Evolutionary conservation across 2,329 filamentous ascomycete genomes (phyloP), one percentile per base, ranked within the genome.

Genomic region (Alternaria sp.): DNA sequence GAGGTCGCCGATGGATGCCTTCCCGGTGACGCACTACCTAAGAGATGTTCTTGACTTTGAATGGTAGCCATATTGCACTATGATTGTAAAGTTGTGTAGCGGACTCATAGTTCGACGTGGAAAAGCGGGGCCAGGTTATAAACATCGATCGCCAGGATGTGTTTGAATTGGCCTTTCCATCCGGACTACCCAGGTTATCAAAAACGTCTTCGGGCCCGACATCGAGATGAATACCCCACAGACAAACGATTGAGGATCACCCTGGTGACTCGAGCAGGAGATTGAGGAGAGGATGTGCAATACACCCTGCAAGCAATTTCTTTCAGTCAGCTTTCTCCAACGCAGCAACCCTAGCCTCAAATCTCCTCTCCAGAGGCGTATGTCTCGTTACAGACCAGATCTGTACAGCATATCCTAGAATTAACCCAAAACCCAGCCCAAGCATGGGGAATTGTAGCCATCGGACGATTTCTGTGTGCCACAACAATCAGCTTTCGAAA

Each of bases 401-500:
- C 36, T 42, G 49, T 5, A 51, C 36, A 29, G 37, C 28, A 10
- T 24, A 42, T 2, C 37, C 28, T 1, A 24, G 8, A 1, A 42
- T 37, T 7, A 42, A 34, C 1, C 28, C 28, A 8, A 34, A n/a
- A 14, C 37, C 37, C 13, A 42, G 28, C 5, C 26, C 28, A 13
- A 51, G 37, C 49, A 51, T 51, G 5, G 49, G 49, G 5, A 24
- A 37, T 11, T 31, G 8, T 13, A 51, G 29, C 49, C 49, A 51
- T 5, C 49, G 37, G 2, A 9, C 28, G 1, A 8, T 42, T 42
- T 48, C 44, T 48, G 9, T 5, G 5, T 0, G 3, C 9, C 8
- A 26, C 5, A 6, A n/a, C 3, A 9, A 13, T 48, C 21, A 48
- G 44, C 2, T 34, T 24, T 9, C 1, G 2, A 4, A 8, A 2